These are phyloP conservation scores for Hymenoscyphus scutula DNA, from an alignment of 2,329 filamentous ascomycete genomes.

Conservation along the genomic window DNA sequence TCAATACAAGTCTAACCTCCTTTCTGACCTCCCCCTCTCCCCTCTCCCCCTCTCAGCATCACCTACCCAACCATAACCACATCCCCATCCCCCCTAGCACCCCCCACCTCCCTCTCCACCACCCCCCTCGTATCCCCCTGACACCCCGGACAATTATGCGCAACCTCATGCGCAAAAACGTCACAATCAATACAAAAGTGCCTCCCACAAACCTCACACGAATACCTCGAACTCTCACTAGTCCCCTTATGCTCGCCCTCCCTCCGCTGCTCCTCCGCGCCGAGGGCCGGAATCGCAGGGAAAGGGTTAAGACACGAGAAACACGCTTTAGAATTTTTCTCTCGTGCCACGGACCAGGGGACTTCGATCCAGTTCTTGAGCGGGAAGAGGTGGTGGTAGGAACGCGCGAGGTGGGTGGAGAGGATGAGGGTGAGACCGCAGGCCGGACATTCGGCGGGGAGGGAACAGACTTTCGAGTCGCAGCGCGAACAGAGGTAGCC, in stretches of 20 bases:
- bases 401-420: conserved; percentile 88
- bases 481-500: conserved; percentile 93
- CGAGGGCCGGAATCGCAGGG: conserved; percentile 43
- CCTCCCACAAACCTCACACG: conserved; percentile 78
- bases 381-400: conserved; percentile 90
- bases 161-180: conserved; percentile 87
- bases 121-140: conserved; percentile 28
- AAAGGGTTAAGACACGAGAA: conserved; percentile 76
- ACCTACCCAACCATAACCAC: background rate
- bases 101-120: conserved; percentile 11
- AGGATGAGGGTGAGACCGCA: conserved; percentile 91
- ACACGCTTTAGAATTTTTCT: conserved; percentile 52
- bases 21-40: no score
- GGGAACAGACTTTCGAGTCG: conserved; percentile 79
- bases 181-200: conserved; percentile 99
- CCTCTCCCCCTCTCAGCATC: no score
- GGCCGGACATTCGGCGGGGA: conserved; percentile 87
- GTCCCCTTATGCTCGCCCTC: conserved; percentile 55
- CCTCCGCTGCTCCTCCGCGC: conserved; percentile 20
- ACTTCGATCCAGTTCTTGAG: conserved; percentile 90
- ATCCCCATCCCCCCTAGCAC: background rate
- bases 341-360: conserved; percentile 68
- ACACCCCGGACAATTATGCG: conserved; percentile 96
- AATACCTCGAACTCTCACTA: conserved; percentile 84
- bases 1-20: no score